Conservation (phyloP, 116 monocot species). For the Posidonia oceanica region DNA sequence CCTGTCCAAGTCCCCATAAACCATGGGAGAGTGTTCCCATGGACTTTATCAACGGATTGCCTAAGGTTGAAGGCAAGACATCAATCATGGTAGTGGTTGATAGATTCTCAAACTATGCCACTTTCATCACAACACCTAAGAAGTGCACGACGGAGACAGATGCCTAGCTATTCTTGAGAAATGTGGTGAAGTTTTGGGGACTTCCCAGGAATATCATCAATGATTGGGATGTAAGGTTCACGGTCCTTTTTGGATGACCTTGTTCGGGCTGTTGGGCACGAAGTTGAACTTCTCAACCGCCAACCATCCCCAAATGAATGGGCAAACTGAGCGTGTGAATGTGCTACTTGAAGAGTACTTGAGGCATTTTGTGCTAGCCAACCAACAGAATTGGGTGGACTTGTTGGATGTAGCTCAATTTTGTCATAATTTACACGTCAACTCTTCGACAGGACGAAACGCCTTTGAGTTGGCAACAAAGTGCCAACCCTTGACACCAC, state of each 20-base stretch:
- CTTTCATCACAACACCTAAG: too few relatives aligned
- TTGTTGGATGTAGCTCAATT: neutral
- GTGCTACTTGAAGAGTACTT: neutral
- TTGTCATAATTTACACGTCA: neutral
- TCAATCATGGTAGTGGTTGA: too few relatives aligned
- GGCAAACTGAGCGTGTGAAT: neutral
- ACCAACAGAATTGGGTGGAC: neutral
- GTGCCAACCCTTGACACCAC: neutral
- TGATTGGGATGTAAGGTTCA: too few relatives aligned
- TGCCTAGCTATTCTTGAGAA: too few relatives aligned
- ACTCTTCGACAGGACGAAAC: neutral
- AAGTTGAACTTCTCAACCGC: neutral
- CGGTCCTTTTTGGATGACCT: neutral
- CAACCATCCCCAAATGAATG: neutral
- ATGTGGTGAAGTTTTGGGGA: too few relatives aligned
- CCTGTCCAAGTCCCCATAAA: too few relatives aligned
- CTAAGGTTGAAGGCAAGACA: too few relatives aligned
- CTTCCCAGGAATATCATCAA: too few relatives aligned
- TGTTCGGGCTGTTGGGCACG: neutral
- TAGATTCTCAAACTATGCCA: too few relatives aligned
- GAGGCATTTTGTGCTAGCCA: neutral
- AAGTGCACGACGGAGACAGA: too few relatives aligned
- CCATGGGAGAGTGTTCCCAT: too few relatives aligned
- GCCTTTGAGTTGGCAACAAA: neutral
- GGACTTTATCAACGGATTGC: too few relatives aligned